These are phyloP conservation scores for Dichomitus squalens DNA, from an alignment of 1,284 basidiomycete species.

Conservation along the genomic window DNA sequence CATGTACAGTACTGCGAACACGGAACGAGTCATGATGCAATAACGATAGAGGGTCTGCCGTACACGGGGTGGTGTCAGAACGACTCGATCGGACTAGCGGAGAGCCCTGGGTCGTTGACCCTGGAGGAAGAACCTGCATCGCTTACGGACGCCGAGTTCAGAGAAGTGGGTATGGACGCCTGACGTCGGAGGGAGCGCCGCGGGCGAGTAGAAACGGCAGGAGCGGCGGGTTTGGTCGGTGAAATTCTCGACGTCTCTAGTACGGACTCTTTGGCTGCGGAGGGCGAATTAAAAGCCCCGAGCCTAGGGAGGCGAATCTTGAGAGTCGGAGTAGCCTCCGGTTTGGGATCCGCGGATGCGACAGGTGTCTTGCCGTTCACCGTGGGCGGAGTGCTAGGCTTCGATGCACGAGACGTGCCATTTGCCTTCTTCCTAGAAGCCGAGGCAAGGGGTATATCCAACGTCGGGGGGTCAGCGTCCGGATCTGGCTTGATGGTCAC, in stretches of 20 bases:
- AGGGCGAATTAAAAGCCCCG: slow-evolving; percentile 27
- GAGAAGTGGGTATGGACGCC: slow-evolving; percentile 19
- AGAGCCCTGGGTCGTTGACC: slow-evolving; percentile 11
- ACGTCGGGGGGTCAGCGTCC: not conserved
- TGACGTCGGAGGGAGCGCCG: slow-evolving; percentile 24
- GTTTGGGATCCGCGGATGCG: slow-evolving; percentile 5
- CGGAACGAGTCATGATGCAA: slow-evolving; percentile 20
- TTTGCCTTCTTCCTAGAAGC: slow-evolving; percentile 15
- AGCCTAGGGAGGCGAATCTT: slow-evolving; percentile 61
- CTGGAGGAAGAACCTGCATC: slow-evolving; percentile 18
- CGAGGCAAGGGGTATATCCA: not conserved
- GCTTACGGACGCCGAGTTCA: slow-evolving; percentile 23
- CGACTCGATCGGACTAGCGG: slow-evolving; percentile 17
- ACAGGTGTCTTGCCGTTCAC: slow-evolving; percentile 5
- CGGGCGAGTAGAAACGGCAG: slow-evolving; percentile 12
- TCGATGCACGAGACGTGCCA: slow-evolving; percentile 5
- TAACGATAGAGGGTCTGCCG: slow-evolving; percentile 24
- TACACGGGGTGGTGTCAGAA: slow-evolving; percentile 8
- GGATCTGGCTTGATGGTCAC: slow-evolving; percentile 8
- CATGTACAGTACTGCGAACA: slow-evolving; percentile 17
- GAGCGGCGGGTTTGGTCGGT: slow-evolving; percentile 7
- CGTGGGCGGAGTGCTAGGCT: slow-evolving; percentile 18
- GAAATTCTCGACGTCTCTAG: slow-evolving; percentile 10
- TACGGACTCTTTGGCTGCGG: slow-evolving; percentile 8
- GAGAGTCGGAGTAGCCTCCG: slow-evolving; percentile 43